Base-by-base conservation (phyloP, 306 rosid genomes). In the Ceratonia siliqua region DNA sequence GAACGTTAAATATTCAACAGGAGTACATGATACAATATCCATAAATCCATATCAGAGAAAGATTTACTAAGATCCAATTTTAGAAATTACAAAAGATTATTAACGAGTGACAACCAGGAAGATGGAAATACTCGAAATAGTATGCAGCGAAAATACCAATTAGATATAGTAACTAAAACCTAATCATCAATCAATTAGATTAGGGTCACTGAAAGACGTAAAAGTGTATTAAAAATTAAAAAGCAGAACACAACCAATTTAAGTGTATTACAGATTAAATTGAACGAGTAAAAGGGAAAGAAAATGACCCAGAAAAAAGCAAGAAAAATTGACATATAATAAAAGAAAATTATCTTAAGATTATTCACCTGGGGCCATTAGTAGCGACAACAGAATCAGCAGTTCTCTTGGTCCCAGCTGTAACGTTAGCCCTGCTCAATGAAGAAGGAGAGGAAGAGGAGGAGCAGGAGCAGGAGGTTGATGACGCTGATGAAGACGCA, bases 361-460 rank as follows among this genome's bases (percentile, higher is more conserved):
- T 39, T 14, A 53, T 79, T 17, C 72, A 90, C 96, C 86, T 73
- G 65, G 68, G 68, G 63, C 86, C 86, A 70, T 77, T 83, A 56
- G 74, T 66, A 8, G 80, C 83, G 1, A 83, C 82, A 22, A 78
- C 82, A 62, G 92, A 91, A 74, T 91, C 89, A 58, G 92, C 87
- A 79, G 78, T 72, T 52, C 85, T 81, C 82, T 90, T 86, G 17
- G 86, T 84, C 36, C 89, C 87, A 58, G 84, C 72, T 1, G 87
- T 52, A 42, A 81, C 85, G 76, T 84, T 81, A 68, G 76, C 79
- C 62, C 87, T 83, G 75, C 87, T 77, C 79, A 83, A 58, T 6
- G 85, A 87, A 6, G 91, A 83, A 14, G 87, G 63, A 25, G 83
- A 58, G 4, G 81, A 83, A 0, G 87, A 81, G 0, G 88, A 78